phyloP scores from a whole-genome alignment of 1,284 basidiomycete genomes.

The Athelia psychrophila region DNA sequence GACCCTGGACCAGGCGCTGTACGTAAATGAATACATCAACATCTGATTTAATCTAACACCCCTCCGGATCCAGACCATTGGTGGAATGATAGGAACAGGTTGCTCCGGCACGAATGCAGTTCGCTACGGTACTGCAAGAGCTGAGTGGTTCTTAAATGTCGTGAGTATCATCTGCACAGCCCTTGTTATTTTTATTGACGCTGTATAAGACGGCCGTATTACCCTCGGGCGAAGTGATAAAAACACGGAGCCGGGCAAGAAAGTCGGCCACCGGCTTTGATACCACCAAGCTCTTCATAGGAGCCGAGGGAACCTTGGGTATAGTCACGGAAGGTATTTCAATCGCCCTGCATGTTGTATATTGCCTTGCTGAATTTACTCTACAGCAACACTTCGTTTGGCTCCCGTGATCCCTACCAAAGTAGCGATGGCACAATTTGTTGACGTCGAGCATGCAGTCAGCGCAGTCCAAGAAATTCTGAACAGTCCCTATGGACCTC shows the following conservation, averaged over 20 bases:
- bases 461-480: conserved; percentile 78
- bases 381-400: conserved; percentile 71
- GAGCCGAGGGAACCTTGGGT: conserved; percentile 80
- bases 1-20: conserved; percentile 54
- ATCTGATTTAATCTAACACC: not conserved
- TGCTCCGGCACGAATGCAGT: conserved; percentile 74
- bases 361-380: not conserved
- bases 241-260: conserved; percentile 68
- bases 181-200: not conserved
- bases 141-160: conserved; percentile 70
- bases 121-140: conserved; percentile 75
- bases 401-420: conserved; percentile 75
- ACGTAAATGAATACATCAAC: conserved; percentile 16
- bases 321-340: conserved; percentile 69
- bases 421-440: conserved; percentile 72
- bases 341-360: not conserved
- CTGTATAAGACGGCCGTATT: conserved; percentile 70
- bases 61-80: conserved; percentile 40
- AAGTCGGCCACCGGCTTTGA: conserved; percentile 81
- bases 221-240: conserved; percentile 77
- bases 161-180: conserved; percentile 39
- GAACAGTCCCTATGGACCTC: conserved; percentile 57
- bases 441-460: conserved; percentile 60
- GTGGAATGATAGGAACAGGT: conserved; percentile 55
- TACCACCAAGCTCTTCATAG: conserved; percentile 78